phyloP scores from a whole-genome alignment of 2,329 filamentous ascomycete genomes.

The Trichoderma citrinoviride region DNA sequence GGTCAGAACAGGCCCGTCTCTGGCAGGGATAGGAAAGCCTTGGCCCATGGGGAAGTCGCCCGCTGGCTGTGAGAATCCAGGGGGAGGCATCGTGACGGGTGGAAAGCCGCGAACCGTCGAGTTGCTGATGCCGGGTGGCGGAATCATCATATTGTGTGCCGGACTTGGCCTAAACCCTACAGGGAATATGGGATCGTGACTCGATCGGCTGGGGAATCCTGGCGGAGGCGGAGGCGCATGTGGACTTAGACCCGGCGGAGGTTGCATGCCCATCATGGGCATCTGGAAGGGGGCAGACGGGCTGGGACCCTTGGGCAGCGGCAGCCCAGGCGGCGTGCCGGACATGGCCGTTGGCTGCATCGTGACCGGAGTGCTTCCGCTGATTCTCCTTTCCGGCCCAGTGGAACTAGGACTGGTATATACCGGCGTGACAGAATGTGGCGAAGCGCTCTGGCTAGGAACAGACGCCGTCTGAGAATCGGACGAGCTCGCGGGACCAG shows the following conservation, averaged over 20 bases:
- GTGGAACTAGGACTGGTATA: constrained; percentile 65
- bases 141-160: constrained; percentile 45
- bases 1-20: constrained; percentile 36
- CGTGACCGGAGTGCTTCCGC: constrained; percentile 39
- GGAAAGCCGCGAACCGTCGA: constrained; percentile 46
- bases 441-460: constrained; percentile 57
- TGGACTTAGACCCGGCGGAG: constrained; percentile 39
- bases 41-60: constrained; percentile 35
- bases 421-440: constrained; percentile 60
- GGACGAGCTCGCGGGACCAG: constrained; percentile 66
- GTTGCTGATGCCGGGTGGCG: constrained; percentile 52
- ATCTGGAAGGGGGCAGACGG: constrained; percentile 52
- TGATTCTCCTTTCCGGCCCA: constrained; percentile 61
- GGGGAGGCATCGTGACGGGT: constrained; percentile 37
- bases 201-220: constrained; percentile 57
- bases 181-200: constrained; percentile 50
- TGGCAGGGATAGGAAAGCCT: constrained; percentile 33
- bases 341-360: constrained; percentile 36
- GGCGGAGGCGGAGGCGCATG: constrained; percentile 42
- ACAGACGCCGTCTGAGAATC: constrained; percentile 60
- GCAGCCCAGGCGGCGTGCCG: constrained; percentile 56
- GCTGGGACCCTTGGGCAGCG: constrained; percentile 35
- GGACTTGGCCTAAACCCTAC: constrained; percentile 47
- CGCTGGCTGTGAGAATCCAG: constrained; percentile 36
- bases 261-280: constrained; percentile 54